phyloP scores from a whole-genome alignment of 495 filamentous ascomycete species.

The Polyplosphaeria fusca region DNA sequence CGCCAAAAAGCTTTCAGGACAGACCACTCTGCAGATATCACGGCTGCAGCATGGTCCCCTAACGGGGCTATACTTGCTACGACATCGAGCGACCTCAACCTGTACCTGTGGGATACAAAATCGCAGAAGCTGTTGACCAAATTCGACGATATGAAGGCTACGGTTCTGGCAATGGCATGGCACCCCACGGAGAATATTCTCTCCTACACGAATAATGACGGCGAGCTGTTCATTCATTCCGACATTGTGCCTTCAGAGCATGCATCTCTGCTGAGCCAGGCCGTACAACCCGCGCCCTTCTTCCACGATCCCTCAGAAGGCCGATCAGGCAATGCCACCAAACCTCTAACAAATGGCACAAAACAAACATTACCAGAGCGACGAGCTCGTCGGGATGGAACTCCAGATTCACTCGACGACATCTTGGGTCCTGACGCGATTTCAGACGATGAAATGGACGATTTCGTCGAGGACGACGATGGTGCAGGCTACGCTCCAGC shows the following conservation, averaged over 20 bases:
- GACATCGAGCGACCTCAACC: slow-evolving; percentile 75
- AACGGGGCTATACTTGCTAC: slow-evolving; percentile 86
- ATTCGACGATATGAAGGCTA: slow-evolving; percentile 48
- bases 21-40: slow-evolving; percentile 83
- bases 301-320: slow-evolving; percentile 76
- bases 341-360: slow-evolving; percentile 53
- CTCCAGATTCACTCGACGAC: slow-evolving; percentile 60
- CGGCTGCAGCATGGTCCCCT: slow-evolving; percentile 84
- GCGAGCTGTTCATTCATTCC: slow-evolving; percentile 84
- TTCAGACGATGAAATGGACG: slow-evolving; percentile 51
- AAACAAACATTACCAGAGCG: slow-evolving; percentile 47
- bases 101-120: slow-evolving; percentile 85
- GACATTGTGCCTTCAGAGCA: slow-evolving; percentile 71
- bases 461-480: slow-evolving; percentile 92
- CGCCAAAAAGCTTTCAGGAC: slow-evolving; percentile 71
- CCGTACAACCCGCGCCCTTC: slow-evolving; percentile 74
- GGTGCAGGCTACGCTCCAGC: slow-evolving; percentile 80
- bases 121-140: slow-evolving; percentile 70
- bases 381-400: slow-evolving; percentile 41
- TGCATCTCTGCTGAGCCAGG: slow-evolving; percentile 56
- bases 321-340: slow-evolving; percentile 61
- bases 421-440: slow-evolving; percentile 50
- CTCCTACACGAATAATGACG: slow-evolving; percentile 86
- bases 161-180: slow-evolving; percentile 83
- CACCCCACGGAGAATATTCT: slow-evolving; percentile 83